phyloP scores from a whole-genome alignment of 2,329 filamentous ascomycete genomes.

The Diaporthe sp. region DNA sequence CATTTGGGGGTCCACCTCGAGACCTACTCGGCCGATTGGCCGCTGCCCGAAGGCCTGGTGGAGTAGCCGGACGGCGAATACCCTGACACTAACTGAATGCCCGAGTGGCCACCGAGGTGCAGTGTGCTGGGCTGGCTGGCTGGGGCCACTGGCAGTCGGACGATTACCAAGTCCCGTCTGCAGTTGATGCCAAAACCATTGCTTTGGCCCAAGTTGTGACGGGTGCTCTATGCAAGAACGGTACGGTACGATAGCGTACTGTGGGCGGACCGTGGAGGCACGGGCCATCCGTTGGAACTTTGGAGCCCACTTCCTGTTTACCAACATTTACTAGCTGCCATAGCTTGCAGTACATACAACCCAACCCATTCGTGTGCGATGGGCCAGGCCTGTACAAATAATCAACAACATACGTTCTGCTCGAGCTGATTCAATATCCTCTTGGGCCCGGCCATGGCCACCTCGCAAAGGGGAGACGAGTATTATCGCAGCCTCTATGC shows the following conservation, averaged over 20 bases:
- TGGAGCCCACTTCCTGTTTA: background rate
- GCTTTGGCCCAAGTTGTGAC: background rate
- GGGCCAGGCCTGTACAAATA: background rate
- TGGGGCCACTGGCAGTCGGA: background rate
- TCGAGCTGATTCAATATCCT: background rate
- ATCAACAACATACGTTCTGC: background rate
- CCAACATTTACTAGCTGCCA: background rate
- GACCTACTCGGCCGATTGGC: conserved; percentile 16
- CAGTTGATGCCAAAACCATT: background rate
- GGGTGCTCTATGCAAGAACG: no score
- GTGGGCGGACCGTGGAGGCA: background rate
- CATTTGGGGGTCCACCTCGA: background rate
- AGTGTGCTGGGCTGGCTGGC: no score
- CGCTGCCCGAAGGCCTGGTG: background rate
- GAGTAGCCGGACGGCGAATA: background rate
- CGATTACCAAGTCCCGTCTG: background rate
- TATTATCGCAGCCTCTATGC: conserved; percentile 54
- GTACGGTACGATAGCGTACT: no score
- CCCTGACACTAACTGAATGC: no score
- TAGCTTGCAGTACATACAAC: background rate
- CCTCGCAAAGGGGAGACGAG: conserved; percentile 35
- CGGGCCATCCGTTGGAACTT: background rate
- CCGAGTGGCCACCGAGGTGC: no score
- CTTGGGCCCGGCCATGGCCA: conserved; percentile 15
- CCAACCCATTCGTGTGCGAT: background rate